phyloP scores from a whole-genome alignment of 805 yeast genomes.

The Lipomyces orientalis region DNA sequence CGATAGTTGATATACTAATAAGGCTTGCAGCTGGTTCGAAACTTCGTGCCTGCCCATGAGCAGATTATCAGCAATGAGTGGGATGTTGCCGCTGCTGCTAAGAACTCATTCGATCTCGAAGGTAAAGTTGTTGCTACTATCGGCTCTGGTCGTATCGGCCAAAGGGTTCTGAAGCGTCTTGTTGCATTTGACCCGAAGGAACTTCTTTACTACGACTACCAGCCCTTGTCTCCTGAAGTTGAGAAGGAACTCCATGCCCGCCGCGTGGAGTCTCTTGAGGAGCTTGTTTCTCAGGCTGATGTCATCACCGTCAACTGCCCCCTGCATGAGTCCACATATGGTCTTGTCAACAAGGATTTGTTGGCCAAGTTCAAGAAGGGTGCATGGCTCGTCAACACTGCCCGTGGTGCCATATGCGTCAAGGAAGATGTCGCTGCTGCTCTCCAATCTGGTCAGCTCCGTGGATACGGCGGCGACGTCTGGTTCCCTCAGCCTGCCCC shows the following conservation, averaged over 20 bases:
- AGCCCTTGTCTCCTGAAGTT: slow-evolving; percentile 63
- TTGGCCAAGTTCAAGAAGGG: slow-evolving; percentile 74
- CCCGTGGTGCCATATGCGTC: slow-evolving; percentile 79
- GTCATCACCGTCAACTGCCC: slow-evolving; percentile 80
- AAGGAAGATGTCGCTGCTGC: slow-evolving; percentile 80
- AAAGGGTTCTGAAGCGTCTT: slow-evolving; percentile 72
- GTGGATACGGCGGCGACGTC: slow-evolving; percentile 87
- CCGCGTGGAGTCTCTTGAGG: slow-evolving; percentile 56
- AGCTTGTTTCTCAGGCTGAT: slow-evolving; percentile 69
- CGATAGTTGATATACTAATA: neutral
- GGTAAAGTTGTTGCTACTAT: slow-evolving; percentile 79
- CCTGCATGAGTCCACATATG: slow-evolving; percentile 70
- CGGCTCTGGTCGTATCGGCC: slow-evolving; percentile 83
- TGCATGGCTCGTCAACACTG: slow-evolving; percentile 76
- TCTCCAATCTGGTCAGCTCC: slow-evolving; percentile 65
- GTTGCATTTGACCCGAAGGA: slow-evolving; percentile 76
- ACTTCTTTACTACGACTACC: slow-evolving; percentile 76
- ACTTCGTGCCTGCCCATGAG: slow-evolving; percentile 79
- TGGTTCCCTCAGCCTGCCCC: slow-evolving; percentile 89
- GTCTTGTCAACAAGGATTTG: slow-evolving; percentile 68
- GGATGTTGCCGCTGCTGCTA: slow-evolving; percentile 80
- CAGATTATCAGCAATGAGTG: slow-evolving; percentile 66
- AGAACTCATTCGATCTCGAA: slow-evolving; percentile 75
- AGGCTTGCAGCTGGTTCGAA: slow-evolving; percentile 58
- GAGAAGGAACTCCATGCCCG: slow-evolving; percentile 72